Conservation (phyloP, 208 protist species). For the Balamuthia mandrillaris region DNA sequence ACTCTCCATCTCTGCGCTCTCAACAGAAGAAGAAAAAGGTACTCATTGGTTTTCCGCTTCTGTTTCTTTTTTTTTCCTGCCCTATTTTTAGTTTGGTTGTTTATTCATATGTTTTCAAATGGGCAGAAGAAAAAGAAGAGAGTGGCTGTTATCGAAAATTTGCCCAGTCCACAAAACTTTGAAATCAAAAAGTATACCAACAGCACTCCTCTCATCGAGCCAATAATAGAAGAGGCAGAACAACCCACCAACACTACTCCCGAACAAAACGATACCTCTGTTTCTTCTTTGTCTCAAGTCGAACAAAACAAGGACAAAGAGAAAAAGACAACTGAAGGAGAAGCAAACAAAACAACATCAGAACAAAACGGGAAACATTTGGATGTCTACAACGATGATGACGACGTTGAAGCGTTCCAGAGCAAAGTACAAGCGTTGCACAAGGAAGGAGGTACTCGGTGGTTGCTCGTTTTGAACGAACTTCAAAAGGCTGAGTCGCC, state of each 20-base stretch:
- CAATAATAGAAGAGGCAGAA: no score
- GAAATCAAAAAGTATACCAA: no score
- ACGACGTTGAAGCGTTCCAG: neutral
- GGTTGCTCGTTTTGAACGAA: constrained; percentile 2
- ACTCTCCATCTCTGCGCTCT: neutral
- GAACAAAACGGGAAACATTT: no score
- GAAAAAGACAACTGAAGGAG: neutral
- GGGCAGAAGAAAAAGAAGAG: neutral
- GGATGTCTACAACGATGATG: no score
- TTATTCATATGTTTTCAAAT: neutral
- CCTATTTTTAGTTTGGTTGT: neutral
- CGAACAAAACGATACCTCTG: no score
- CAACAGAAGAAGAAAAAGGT: neutral
- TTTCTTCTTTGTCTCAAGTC: no score
- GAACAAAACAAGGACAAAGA: neutral
- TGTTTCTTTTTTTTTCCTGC: neutral
- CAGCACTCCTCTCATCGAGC: no score
- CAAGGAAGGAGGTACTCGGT: constrained; percentile 31
- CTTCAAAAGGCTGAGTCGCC: neutral
- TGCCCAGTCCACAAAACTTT: no score
- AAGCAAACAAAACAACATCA: neutral
- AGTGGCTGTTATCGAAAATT: neutral
- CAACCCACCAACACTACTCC: no score
- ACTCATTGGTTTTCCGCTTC: neutral
- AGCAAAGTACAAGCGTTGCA: neutral